A percentile compares a stretch with the other conserved stretches of the same genome.
phyloP scores from a whole-genome alignment of 371 early-diverging fungal species.

The Mucor mucedo region DNA sequence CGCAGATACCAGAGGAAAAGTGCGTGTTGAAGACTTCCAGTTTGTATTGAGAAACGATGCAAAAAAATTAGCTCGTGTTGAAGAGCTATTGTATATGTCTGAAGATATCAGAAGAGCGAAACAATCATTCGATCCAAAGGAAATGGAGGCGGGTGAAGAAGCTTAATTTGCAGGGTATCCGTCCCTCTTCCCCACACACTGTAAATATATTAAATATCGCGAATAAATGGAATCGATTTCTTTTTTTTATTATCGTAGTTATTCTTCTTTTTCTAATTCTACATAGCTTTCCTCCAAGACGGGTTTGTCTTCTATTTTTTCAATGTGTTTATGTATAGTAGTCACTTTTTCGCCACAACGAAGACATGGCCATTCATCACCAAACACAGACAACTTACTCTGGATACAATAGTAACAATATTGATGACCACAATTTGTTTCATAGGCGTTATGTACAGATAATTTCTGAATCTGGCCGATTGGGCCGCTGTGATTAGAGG shows the following conservation, averaged over 20 bases:
- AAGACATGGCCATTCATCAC: slow-evolving; percentile 77
- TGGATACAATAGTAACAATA: slow-evolving; percentile 92
- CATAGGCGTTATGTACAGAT: slow-evolving; percentile 73
- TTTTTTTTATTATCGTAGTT: background rate
- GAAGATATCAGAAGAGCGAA: slow-evolving; percentile 94
- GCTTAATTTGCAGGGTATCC: background rate
- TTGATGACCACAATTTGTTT: slow-evolving; percentile 79
- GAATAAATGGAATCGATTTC: background rate
- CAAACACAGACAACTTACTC: slow-evolving; percentile 76
- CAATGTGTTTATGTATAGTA: slow-evolving; percentile 49
- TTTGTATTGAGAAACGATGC: slow-evolving; percentile 92
- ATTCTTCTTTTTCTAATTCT: background rate
- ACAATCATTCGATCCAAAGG: slow-evolving; percentile 66
- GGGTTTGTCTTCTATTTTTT: slow-evolving; percentile 41
- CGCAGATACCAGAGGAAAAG: slow-evolving; percentile 71
- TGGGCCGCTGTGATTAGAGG: slow-evolving; percentile 34
- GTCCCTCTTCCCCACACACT: background rate
- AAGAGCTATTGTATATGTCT: slow-evolving; percentile 92
- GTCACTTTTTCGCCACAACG: slow-evolving; percentile 76
- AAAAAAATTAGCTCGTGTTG: slow-evolving; percentile 95
- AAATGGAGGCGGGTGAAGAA: slow-evolving; percentile 51
- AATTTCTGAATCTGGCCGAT: slow-evolving; percentile 39
- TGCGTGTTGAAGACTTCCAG: slow-evolving; percentile 93
- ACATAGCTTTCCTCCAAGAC: background rate
- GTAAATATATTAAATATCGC: background rate